These are phyloP conservation scores for Leersia perrieri DNA, from an alignment of 176 grass and related monocot genomes.

Conservation along the genomic window DNA sequence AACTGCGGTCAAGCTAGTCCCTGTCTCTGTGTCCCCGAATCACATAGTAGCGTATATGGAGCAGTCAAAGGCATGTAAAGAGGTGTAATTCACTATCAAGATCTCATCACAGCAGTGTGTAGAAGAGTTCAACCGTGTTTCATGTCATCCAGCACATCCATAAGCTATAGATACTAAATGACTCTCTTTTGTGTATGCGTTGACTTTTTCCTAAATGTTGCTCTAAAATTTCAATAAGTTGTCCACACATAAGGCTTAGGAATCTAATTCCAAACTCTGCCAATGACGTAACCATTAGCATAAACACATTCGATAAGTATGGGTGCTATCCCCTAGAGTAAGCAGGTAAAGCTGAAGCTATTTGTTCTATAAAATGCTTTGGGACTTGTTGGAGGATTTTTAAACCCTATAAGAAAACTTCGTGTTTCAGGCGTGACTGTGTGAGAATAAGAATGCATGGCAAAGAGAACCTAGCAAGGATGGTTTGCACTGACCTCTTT, in stretches of 20 bases:
- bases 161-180: not conserved
- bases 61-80: not conserved
- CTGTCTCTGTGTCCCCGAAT: not conserved
- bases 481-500: conserved; percentile 59
- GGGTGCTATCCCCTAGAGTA: not conserved
- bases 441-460: not conserved
- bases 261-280: not conserved
- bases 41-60: not conserved
- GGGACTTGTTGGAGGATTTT: not conserved
- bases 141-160: not conserved
- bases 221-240: not conserved
- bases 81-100: not conserved
- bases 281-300: not conserved
- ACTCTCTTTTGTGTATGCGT: not conserved
- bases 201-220: conserved; percentile 1
- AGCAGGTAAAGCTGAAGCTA: not conserved
- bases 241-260: not conserved
- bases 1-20: conserved; percentile 1
- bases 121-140: not conserved
- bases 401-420: not conserved
- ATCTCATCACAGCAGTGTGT: not conserved
- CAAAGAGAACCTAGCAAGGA: not conserved
- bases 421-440: not conserved
- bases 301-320: not conserved
- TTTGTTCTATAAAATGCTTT: not conserved